Conservation (phyloP, 257 asterid species). For the Solanum clarkiae region DNA sequence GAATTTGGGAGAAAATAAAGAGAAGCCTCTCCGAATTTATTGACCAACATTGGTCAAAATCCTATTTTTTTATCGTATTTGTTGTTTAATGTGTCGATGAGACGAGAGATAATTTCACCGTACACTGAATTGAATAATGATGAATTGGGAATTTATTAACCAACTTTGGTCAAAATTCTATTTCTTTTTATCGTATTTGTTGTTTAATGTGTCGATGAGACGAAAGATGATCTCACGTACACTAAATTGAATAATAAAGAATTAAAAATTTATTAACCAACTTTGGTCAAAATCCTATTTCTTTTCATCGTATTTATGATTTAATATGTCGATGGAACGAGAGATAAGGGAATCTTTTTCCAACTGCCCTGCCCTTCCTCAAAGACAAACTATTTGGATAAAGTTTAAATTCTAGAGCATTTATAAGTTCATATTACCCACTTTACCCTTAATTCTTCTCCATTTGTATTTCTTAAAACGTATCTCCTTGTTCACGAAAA, state of each 20-base stretch:
- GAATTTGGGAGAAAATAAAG: no score
- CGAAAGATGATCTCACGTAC: no score
- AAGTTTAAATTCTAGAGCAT: background rate
- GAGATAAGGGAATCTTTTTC: background rate
- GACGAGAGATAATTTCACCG: background rate
- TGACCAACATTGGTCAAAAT: background rate
- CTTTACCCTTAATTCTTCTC: background rate
- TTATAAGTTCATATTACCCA: background rate
- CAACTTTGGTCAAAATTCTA: no score
- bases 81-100: background rate
- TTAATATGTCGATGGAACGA: no score
- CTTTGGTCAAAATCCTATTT: no score
- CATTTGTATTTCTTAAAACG: background rate
- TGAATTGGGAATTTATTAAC: background rate
- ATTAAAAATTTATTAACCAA: background rate
- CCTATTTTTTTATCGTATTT: background rate
- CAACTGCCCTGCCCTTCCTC: background rate
- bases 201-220: no score
- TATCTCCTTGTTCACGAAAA: background rate
- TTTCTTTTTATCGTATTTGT: no score
- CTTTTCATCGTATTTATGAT: no score
- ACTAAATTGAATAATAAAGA: background rate
- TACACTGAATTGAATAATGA: background rate
- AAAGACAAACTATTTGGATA: background rate
- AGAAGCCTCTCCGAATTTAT: no score